Evolutionary conservation across 257 asterid species (phyloP).

Genomic region (Solanum piurae): DNA sequence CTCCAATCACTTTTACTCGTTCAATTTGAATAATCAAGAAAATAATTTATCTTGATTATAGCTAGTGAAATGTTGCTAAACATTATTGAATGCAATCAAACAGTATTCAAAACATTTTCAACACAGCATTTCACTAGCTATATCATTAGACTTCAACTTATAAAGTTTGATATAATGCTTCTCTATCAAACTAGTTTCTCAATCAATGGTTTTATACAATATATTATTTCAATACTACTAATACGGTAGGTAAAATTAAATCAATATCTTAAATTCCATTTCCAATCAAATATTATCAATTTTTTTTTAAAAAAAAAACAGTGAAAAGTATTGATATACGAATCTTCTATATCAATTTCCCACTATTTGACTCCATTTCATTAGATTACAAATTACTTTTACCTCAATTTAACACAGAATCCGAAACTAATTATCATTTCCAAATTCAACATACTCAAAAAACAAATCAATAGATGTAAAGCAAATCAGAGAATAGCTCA

Average conservation of each 20-base stretch:
- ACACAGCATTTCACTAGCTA: not conserved
- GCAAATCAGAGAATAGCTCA: not conserved
- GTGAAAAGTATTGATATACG: not conserved
- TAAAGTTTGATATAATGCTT: not conserved
- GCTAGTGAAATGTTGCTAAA: not conserved
- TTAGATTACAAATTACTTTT: not conserved
- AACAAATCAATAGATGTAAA: not conserved
- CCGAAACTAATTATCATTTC: not conserved
- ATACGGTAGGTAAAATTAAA: not conserved
- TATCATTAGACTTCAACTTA: not conserved
- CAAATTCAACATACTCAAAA: not conserved
- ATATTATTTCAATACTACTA: not conserved
- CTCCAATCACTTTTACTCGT: not conserved
- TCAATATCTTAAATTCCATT: not conserved
- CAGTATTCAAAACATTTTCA: not conserved
- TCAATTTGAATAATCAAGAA: not conserved
- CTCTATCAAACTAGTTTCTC: not conserved
- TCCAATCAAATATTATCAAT: not conserved
- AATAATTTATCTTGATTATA: not conserved
- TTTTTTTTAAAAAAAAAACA: too few relatives aligned
- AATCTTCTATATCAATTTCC: not conserved
- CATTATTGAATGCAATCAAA: not conserved
- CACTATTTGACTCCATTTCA: not conserved
- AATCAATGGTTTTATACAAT: not conserved
- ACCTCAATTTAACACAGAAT: not conserved